Conservation (phyloP, 768 basidiomycete genomes). For the Rossbeevera mucosa region DNA sequence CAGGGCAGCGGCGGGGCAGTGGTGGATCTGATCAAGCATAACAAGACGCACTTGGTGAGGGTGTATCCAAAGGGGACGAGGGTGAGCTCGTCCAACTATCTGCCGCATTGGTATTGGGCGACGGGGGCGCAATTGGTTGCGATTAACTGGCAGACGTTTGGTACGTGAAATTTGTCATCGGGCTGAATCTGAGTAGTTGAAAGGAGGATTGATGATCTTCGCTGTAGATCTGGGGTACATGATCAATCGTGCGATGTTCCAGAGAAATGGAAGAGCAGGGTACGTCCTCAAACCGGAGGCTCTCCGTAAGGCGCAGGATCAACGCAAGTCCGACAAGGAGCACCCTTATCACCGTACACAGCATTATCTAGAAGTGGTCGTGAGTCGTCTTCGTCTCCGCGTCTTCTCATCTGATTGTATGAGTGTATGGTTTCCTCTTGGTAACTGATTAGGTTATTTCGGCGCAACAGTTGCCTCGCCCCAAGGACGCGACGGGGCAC, state of each 20-base stretch:
- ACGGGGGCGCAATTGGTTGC: constrained; percentile 87
- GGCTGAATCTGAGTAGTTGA: neutral
- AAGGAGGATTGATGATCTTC: neutral
- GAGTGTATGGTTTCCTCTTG: neutral
- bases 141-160: constrained; percentile 96
- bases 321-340: constrained; percentile 56
- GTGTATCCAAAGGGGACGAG: constrained; percentile 84
- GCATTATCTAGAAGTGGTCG: constrained; percentile 63
- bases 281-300: constrained; percentile 87
- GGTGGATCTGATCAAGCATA: constrained; percentile 81
- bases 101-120: constrained; percentile 87
- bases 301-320: constrained; percentile 52
- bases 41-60: constrained; percentile 72
- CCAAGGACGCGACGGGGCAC: constrained; percentile 56
- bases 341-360: constrained; percentile 47
- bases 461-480: constrained; percentile 82
- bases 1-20: constrained; percentile 40
- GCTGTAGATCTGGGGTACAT: constrained; percentile 76
- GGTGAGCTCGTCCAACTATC: constrained; percentile 80
- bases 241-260: constrained; percentile 96
- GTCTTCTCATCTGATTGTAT: neutral
- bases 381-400: constrained; percentile 25
- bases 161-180: constrained; percentile 41
- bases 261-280: constrained; percentile 80
- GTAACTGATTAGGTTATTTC: constrained; percentile 59